Base-by-base conservation (phyloP, 345 rosid genomes). In the Euphorbia lathyris region DNA sequence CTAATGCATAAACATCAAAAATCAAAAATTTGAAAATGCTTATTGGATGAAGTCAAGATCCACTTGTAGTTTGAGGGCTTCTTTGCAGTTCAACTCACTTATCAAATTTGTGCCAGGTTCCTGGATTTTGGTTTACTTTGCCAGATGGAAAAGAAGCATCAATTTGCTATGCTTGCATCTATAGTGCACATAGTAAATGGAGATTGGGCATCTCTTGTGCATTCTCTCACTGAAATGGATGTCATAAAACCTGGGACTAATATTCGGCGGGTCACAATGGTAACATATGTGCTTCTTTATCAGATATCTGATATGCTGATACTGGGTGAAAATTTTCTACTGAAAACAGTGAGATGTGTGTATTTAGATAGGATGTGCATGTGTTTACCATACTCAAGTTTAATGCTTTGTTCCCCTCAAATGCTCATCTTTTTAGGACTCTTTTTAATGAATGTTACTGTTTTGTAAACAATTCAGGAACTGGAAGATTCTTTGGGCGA, bases 121-220 rank as follows among this genome's bases (percentile, higher is more conserved):
- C 76, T 93, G 84, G 98, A 93, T 83, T 93, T 93, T 69, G 98
- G 97, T 72, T 85, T 93, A 83, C 83, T 93, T 68, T 91, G 98
- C 80, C 91, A 84, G 56, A 93, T 93, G 98, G 84, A 93, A 82
- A 93, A 78, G 81, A 91, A 85, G 74, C 98, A 93, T 83, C 94
- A 85, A 72, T 86, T 78, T 76, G 97, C 96, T 45, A 93, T 93
- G 98, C 94, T 91, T 27, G 92, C 98, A 66, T 86, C 98, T 38
- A 86, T 91, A 48, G 94, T 93, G 55, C 94, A 93, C 81, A 93
- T 93, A 59, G 98, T 91, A 68, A 93, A 91, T 78, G 97, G 91
- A 62, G 96, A 91, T 71, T 93, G 97, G 98, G 76, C 80, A 61
- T 85, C 83, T 62, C 97, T 91, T 84, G 84, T 93, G 67, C 85